Evolutionary conservation across 495 filamentous ascomycete genomes (phyloP).

Genomic region (Lepraria neglecta): DNA sequence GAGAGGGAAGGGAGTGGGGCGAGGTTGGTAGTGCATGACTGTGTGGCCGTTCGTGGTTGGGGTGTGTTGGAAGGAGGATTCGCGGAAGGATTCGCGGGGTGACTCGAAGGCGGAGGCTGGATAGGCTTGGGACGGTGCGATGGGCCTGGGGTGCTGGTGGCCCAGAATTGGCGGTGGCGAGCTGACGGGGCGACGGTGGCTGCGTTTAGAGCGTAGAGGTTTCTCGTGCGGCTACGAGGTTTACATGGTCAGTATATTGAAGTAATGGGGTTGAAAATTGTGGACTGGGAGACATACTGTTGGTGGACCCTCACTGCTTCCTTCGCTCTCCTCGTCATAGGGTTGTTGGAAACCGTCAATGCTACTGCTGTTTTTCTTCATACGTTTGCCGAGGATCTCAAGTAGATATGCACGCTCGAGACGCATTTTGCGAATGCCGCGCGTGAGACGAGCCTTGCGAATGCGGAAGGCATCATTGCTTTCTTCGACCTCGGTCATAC

Average conservation of each 20-base stretch:
- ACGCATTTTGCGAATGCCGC: slow-evolving; percentile 83
- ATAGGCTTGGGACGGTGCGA: slow-evolving; percentile 21
- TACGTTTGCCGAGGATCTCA: slow-evolving; percentile 77
- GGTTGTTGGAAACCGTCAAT: slow-evolving; percentile 25
- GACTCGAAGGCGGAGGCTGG: slow-evolving; percentile 21
- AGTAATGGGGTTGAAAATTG: slow-evolving; percentile 2
- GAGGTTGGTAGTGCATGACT: slow-evolving; percentile 15
- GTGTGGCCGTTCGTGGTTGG: slow-evolving; percentile 20
- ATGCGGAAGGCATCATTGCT: slow-evolving; percentile 74
- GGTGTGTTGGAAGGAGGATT: slow-evolving; percentile 20
- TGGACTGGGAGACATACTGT: slow-evolving; percentile 23
- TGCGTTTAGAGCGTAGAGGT: slow-evolving; percentile 80
- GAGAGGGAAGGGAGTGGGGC: slow-evolving; percentile 6
- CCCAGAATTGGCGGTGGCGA: slow-evolving; percentile 22
- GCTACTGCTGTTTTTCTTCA: slow-evolving; percentile 44
- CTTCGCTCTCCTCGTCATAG: slow-evolving; percentile 29
- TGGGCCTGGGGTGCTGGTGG: slow-evolving; percentile 26
- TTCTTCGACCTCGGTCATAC: slow-evolving; percentile 82
- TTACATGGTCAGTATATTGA: slow-evolving; percentile 22
- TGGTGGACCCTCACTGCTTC: slow-evolving; percentile 27
- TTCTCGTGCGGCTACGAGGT: slow-evolving; percentile 73
- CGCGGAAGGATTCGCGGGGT: slow-evolving; percentile 16
- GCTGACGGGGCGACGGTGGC: slow-evolving; percentile 26
- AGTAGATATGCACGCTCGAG: slow-evolving; percentile 85
- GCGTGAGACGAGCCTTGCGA: slow-evolving; percentile 71